phyloP scores from a whole-genome alignment of 352 stramenopile genomes.

The Peronospora destructor region DNA sequence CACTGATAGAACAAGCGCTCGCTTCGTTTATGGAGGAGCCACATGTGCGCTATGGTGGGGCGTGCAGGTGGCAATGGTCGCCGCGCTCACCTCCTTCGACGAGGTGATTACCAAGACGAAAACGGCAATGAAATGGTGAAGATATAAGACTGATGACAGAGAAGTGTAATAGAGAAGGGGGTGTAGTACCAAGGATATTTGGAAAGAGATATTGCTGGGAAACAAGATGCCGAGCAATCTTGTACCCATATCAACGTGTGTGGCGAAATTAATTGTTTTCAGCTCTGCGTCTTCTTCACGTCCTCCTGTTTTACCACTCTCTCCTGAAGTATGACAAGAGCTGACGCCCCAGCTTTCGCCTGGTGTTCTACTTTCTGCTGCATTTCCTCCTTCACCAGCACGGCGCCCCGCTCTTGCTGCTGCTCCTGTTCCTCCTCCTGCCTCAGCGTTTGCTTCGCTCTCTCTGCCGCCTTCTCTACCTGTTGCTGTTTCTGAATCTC shows the following conservation, averaged over 20 bases:
- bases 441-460: slow-evolving; percentile 20
- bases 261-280: background rate
- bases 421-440: slow-evolving; percentile 20
- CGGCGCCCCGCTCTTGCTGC: background rate
- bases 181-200: background rate
- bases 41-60: slow-evolving; percentile 50
- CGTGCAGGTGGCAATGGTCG: slow-evolving; percentile 44
- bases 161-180: slow-evolving; percentile 1
- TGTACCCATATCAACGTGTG: too few relatives aligned
- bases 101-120: slow-evolving; percentile 37
- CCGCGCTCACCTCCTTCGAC: slow-evolving; percentile 56
- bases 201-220: background rate
- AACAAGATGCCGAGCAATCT: background rate
- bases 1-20: slow-evolving; percentile 42
- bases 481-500: slow-evolving; percentile 33
- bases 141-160: background rate
- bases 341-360: background rate
- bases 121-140: slow-evolving; percentile 17
- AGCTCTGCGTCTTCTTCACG: slow-evolving; percentile 14
- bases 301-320: slow-evolving; percentile 4
- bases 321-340: slow-evolving; percentile 19
- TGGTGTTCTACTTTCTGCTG: slow-evolving; percentile 3
- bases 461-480: slow-evolving; percentile 15
- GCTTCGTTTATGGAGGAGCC: slow-evolving; percentile 41
- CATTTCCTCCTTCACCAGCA: slow-evolving; percentile 8